Evolutionary conservation across 2,329 filamentous ascomycete species (phyloP), one percentile per base, ranked within the genome.

Genomic region (Massarina eburnea): DNA sequence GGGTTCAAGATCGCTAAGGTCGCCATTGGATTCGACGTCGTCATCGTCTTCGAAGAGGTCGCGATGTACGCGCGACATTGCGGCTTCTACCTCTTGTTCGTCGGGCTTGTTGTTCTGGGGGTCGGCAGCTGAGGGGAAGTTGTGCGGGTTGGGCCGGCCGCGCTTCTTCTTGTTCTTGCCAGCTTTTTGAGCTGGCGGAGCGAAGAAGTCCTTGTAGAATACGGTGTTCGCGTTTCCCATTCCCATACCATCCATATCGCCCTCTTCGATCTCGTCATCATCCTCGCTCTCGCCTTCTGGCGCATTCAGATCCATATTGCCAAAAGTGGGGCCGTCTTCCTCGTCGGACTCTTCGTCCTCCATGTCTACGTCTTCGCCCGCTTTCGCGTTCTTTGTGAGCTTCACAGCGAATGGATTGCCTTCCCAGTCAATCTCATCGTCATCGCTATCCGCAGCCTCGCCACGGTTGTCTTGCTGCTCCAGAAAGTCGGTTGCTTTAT

Each of bases 191-290:
- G 86, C 80, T 9, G 91, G 92, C 8, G 89, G 89, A 2, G 88
- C 90, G 62, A 96, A 97, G 73, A 96, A 97, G 68, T 97, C 91
- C 50, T 86, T 85, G 71, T 96, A 97, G 73, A 86, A 90, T 61
- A 96, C 78, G 51, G 91, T 86, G 66, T 96, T 95, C 39, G 91
- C 91, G 60, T 95, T 95, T 53, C 78, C 75, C 38, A 80, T 81
- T 40, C 80, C 79, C 30, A 78, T 58, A 26, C 61, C 73, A 41
- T 74, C 73, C 52, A 77, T 66, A 12, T 76, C 81, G 35, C 81
- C 81, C 12, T 80, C 79, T 14, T 82, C 81, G 20, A 80, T 70
- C 29, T 73, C 75, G 26, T 80, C 78, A 9, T 80, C 78, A 47
- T 90, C 86, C 26, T 88, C 84, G 44, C 81, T 82, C 2, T 71